phyloP scores from a whole-genome alignment of 176 grass and related monocot species.

The Carex kokanica region DNA sequence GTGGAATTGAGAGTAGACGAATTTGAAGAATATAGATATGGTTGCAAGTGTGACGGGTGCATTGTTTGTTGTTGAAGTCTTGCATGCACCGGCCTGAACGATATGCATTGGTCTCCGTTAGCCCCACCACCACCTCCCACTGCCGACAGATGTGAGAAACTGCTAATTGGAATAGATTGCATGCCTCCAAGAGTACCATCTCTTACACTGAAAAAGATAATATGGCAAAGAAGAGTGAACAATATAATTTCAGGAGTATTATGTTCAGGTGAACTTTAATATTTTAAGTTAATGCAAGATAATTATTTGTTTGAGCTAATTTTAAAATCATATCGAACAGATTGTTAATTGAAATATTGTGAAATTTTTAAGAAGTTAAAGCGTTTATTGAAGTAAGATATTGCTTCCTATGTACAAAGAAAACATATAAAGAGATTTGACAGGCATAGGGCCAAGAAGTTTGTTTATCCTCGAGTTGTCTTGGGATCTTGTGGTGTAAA shows the following conservation, averaged over 20 bases:
- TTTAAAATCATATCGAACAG: background rate
- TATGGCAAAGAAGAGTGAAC: background rate
- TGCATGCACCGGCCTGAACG: constrained; percentile 46
- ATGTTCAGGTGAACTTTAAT: background rate
- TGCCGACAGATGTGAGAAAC: constrained; percentile 35
- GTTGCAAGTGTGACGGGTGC: constrained; percentile 30
- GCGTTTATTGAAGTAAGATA: background rate
- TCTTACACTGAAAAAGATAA: constrained; percentile 48
- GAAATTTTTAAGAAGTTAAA: background rate
- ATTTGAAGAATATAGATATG: constrained; percentile 51
- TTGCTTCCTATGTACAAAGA: background rate
- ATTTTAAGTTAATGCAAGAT: background rate
- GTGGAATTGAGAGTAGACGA: constrained; percentile 46
- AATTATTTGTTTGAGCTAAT: background rate
- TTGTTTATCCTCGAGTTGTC: background rate
- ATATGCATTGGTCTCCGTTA: constrained; percentile 40
- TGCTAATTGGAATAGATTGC: constrained; percentile 37
- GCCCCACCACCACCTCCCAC: background rate
- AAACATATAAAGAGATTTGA: background rate
- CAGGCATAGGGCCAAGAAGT: background rate
- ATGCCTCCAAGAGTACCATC: constrained; percentile 51
- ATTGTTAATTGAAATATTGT: background rate
- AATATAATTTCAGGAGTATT: background rate
- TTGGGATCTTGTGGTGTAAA: background rate
- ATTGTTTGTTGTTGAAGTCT: constrained; percentile 36